Base-by-base conservation (phyloP, 2,329 filamentous ascomycete species). In the Bipolaris oryzae region DNA sequence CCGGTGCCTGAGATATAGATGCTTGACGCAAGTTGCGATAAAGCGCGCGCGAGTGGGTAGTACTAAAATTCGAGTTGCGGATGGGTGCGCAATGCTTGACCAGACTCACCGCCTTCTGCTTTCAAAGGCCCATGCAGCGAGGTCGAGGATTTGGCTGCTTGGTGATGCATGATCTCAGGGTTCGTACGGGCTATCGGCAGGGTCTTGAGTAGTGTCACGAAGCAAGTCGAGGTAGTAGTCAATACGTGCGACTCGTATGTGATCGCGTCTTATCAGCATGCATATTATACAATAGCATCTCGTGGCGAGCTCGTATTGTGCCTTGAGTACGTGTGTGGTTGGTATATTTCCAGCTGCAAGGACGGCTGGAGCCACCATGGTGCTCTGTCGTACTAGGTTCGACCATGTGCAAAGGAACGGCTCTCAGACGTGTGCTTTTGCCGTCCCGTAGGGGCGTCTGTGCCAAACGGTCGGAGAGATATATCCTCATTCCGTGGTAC, bases 261-360 rank as follows among this genome's bases (percentile, higher is more conserved):
- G 37, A 44, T 42, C 45, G 58, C 56, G 61, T 67, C 33, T 73
- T 73, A 72, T 74, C 70, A 66, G 67, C 63, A 57, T 53, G 63
- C 58, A 46, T 61, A 58, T 69, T 72, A 71, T 67, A 66, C 63
- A 53, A 70, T 68, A 57, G 50, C 64, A 70, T 69, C 60, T 70
- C 61, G 61, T 68, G 55, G 60, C 31, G 25, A 33, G 28, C 51
- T 16, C 35, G 38, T 53, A 57, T 56, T 62, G 33, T 48, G 38
- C 28, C 25, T 34, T 34, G 35, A 53, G 43, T 58, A 20, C 25
- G 25, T 49, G 50, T 60, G 55, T 56, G 33, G 18, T 57, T 48
- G 41, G 46, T 43, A 48, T 51, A 57, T 49, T 37, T 56, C 49
- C 55, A 48, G 35, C 49, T 21, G 46, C 42, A 15, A 21, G n/a